These are phyloP conservation scores for Pestalotiopsis sp. DNA, from an alignment of 2,329 filamentous ascomycete species.

Conservation along the genomic window DNA sequence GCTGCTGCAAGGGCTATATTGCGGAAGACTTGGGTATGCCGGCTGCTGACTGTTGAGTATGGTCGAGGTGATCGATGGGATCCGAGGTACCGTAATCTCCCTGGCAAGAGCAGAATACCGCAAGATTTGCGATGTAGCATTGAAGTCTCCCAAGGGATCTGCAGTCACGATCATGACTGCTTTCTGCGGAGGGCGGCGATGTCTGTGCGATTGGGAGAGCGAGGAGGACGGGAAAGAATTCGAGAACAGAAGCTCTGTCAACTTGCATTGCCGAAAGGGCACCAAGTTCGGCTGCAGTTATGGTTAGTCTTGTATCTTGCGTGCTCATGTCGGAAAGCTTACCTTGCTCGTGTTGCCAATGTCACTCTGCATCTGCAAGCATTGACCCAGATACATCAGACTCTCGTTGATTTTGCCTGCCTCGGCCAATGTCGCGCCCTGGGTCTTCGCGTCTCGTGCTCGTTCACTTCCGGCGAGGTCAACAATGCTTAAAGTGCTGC, in stretches of 20 bases:
- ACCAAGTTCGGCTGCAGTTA: constrained; percentile 67
- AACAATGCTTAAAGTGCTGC: constrained; percentile 82
- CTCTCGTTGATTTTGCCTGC: constrained; percentile 98
- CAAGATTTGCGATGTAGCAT: constrained; percentile 93
- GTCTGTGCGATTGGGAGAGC: constrained; percentile 45
- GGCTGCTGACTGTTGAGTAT: constrained; percentile 49
- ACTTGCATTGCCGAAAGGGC: constrained; percentile 81
- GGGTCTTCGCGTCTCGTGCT: constrained; percentile 90
- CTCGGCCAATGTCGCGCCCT: constrained; percentile 88
- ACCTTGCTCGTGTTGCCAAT: constrained; percentile 75
- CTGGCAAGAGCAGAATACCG: constrained; percentile 91
- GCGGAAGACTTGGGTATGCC: constrained; percentile 19
- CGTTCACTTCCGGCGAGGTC: constrained; percentile 94
- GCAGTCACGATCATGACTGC: constrained; percentile 96
- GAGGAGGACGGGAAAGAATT: constrained; percentile 76
- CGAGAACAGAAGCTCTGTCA: constrained; percentile 84
- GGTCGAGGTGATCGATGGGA: constrained; percentile 79
- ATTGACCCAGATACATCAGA: constrained; percentile 97
- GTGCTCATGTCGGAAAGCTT: constrained; percentile 21
- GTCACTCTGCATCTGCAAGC: constrained; percentile 91
- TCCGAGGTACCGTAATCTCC: constrained; percentile 88
- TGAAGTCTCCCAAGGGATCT: constrained; percentile 91
- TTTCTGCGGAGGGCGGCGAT: constrained; percentile 73
- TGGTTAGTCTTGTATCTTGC: constrained; percentile 8
- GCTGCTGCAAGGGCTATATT: constrained; percentile 24